Evolutionary conservation across 805 yeast species (phyloP), one percentile per base, ranked within the genome.

Genomic region (Wickerhamiella kurtzmanii): DNA sequence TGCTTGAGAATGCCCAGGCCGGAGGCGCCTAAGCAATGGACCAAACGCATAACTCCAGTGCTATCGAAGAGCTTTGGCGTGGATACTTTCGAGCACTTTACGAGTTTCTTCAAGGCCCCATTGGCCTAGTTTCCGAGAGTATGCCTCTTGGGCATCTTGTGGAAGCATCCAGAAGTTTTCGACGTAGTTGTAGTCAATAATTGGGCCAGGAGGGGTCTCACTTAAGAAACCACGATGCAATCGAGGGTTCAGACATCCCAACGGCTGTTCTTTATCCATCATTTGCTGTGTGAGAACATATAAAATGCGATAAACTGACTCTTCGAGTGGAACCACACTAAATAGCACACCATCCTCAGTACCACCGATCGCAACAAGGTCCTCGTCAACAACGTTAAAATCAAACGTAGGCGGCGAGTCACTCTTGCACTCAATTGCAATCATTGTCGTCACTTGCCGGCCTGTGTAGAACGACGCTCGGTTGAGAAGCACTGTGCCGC

Each of bases 241-340:
- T 19, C 65, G 55, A 28, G 95, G 94, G 60, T 89, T 92, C 53
- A 92, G 66, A 0, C 96, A 96, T 44, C 82, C 79, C 48, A 67
- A 64, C 52, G 82, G 87, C 36, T 69, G 70, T 48, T 82, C 83
- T 54, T 82, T 82, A 47, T 88, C 96, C 35, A 74, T 73, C 44
- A 92, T 65, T 56, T 87, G 96, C 62, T 87, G 95, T 60, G 88
- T 96, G 18, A 89, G 67, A 35, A 86, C 79, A 58, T 82, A 84
- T 59, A 92, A 69, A 48, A 94, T 70, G 62, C 96, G 73, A 64
- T 86, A 92, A 11, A 77, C 71, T 2, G 76, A 65, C 59, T 92
- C 97, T 37, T 73, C 67, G 11, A 87, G 66, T 0, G 97, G 96
- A 18, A 75, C 68, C 5, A 92, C 75, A 44, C 76, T 73, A 56